Evolutionary conservation across 768 basidiomycete genomes (phyloP).

Genomic region (Chalciporus sphaerocephalus): DNA sequence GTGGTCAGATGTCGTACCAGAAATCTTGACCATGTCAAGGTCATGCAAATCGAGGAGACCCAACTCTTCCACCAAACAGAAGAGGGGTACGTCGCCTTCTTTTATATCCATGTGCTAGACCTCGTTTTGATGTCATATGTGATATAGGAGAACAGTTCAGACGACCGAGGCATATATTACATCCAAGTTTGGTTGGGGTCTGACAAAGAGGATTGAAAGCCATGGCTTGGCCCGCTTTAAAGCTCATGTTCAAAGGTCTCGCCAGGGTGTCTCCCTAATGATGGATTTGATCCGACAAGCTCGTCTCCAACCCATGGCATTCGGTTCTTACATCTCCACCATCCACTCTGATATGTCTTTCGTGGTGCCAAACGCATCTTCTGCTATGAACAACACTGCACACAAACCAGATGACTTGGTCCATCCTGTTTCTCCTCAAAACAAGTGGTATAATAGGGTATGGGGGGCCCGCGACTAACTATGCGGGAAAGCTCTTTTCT

Average conservation of each 20-base stretch:
- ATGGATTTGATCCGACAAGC: conserved; percentile 76
- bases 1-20: conserved; percentile 74
- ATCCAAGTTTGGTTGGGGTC: conserved; percentile 89
- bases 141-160: conserved; percentile 69
- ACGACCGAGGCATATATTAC: conserved; percentile 81
- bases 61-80: conserved; percentile 63
- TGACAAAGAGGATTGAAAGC: conserved; percentile 81
- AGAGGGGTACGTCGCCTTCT: conserved; percentile 55
- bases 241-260: conserved; percentile 84
- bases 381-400: conserved; percentile 7
- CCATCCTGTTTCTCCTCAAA: conserved; percentile 8
- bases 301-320: conserved; percentile 50
- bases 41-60: conserved; percentile 88
- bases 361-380: conserved; percentile 19
- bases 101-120: not conserved
- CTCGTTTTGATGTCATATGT: conserved; percentile 3
- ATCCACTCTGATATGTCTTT: conserved; percentile 33
- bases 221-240: conserved; percentile 84
- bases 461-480: conserved; percentile 21
- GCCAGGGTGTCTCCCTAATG: conserved; percentile 82
- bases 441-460: conserved; percentile 25
- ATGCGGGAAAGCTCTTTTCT: not conserved
- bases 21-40: conserved; percentile 91
- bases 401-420: conserved; percentile 16
- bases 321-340: conserved; percentile 36